Evolutionary conservation across 768 basidiomycete species (phyloP), one percentile per base, ranked within the genome.

Genomic region (Termitomyces sp.): DNA sequence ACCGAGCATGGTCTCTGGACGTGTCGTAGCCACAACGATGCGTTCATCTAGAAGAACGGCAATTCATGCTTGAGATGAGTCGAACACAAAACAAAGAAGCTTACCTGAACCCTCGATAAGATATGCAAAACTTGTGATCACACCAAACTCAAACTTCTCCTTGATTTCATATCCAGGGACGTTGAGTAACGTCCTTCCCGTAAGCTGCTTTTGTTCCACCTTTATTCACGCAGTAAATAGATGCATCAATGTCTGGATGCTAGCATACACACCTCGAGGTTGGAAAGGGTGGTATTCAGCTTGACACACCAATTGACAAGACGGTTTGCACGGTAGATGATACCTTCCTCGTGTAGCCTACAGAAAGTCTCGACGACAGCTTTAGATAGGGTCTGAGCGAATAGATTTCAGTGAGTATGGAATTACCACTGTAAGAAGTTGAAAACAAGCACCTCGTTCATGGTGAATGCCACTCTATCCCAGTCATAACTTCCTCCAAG

Each of bases 291-390:
- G 1, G 97, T 99, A 72, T 98, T 97, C 62, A 99, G 78, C 72
- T 86, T 84, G 51, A 94, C 92, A 78, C 97, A 99, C 96, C 97
- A 98, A 70, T 98, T 97, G 62, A 98, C 96, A 48, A 99, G 83
- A 29, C 96, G 88, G 69, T 98, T 98, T 2, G 95, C 96, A 32
- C 97, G 91, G 74, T 98, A 98, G 50, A 99, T 72, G 65, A 92
- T 84, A 1, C 96, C 95, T 38, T 93, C 91, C 71, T 98, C 96
- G 67, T 95, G 90, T 37, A 99, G 76, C 38, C 82, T 81, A 73
- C 93, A 96, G 76, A 99, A 99, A 4, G 86, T 92, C 73, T 98
- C 95, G 32, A 87, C 80, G 40, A 98, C 96, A 38, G 94, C 96
- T 76, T 85, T 90, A 50, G 90, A 92, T 38, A 93, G 83, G 32